Base-by-base conservation (phyloP, 257 asterid species). In the Capsicum chinense region DNA sequence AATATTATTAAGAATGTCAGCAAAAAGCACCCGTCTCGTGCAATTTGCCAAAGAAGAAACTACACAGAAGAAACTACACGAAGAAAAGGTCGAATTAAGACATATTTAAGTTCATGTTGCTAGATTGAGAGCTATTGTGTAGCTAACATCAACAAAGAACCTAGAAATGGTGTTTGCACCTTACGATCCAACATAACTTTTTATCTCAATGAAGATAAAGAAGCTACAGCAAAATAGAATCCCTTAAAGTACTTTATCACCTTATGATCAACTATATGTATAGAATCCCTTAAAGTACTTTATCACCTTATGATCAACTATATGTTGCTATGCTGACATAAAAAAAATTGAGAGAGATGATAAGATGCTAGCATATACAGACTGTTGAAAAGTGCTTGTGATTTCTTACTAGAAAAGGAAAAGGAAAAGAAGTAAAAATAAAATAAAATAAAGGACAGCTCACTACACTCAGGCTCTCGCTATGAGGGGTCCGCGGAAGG, bases 181-280 rank as follows among this genome's bases (percentile, higher is more conserved):
- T 1, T 26, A 26, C 33, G 33, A 48, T 74, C 81, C 26, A 76
- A 74, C 12, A 74, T 7, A 21, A 0, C 15, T 52, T 26, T 52
- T 26, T 52, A 74, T 74, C 47, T 13, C 81, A 74, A 50, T 74
- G 44, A 74, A 52, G 62, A 52, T 48, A 76, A 21, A 76, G 81
- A 52, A 47, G 11, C 79, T 70, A 70, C 8, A 16, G 33, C 26
- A 42, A 35, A 71, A 9, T 17, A 5, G 42, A 71, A 74, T 76
- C 81, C 63, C 14, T 76, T 74, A 74, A 50, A 50, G 81, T 74
- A 74, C 62, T n/a, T 73, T 50, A 44, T 50, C 57, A 74, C 33
- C 33, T 26, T 26, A 26, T 26, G 33, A 26, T 26, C 33, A 26
- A 26, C 33, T 26, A 26, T 26, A 26, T 26, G 33, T 26, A 9